These are phyloP conservation scores for Fusarium transvaalense DNA, from an alignment of 2,329 filamentous ascomycete species.

Conservation along the genomic window DNA sequence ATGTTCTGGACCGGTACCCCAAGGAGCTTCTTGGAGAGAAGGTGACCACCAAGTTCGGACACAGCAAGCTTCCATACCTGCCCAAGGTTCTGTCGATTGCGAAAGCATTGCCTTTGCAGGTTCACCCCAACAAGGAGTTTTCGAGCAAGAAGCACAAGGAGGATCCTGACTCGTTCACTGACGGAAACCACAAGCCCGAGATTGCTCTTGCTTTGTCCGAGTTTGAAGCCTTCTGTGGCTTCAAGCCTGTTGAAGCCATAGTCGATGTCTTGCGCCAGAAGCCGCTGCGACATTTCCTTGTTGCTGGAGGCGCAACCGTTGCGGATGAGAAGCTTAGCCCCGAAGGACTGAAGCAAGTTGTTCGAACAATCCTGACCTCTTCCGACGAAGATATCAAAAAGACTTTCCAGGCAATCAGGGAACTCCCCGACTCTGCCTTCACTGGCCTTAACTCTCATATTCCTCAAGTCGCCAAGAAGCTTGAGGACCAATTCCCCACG, in stretches of 20 bases:
- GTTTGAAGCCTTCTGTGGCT: constrained; percentile 83
- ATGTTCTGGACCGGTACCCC: constrained; percentile 72
- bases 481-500: constrained; percentile 73
- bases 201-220: constrained; percentile 78
- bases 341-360: constrained; percentile 65
- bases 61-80: constrained; percentile 74
- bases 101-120: constrained; percentile 80
- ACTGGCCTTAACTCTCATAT: constrained; percentile 67
- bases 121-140: constrained; percentile 79
- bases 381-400: constrained; percentile 56
- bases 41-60: constrained; percentile 71
- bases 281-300: constrained; percentile 41
- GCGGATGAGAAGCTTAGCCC: constrained; percentile 57
- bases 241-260: constrained; percentile 74
- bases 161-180: constrained; percentile 75
- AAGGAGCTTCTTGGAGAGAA: constrained; percentile 73
- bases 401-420: constrained; percentile 36
- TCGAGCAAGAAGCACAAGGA: constrained; percentile 72
- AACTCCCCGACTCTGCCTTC: constrained; percentile 62
- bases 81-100: constrained; percentile 82
- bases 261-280: constrained; percentile 67
- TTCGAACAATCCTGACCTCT: constrained; percentile 65
- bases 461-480: constrained; percentile 71
- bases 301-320: constrained; percentile 32
- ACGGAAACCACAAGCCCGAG: constrained; percentile 84